These are phyloP conservation scores for Tinospora cordifolia DNA, from an alignment of 164 flowering plant genomes.

Conservation along the genomic window DNA sequence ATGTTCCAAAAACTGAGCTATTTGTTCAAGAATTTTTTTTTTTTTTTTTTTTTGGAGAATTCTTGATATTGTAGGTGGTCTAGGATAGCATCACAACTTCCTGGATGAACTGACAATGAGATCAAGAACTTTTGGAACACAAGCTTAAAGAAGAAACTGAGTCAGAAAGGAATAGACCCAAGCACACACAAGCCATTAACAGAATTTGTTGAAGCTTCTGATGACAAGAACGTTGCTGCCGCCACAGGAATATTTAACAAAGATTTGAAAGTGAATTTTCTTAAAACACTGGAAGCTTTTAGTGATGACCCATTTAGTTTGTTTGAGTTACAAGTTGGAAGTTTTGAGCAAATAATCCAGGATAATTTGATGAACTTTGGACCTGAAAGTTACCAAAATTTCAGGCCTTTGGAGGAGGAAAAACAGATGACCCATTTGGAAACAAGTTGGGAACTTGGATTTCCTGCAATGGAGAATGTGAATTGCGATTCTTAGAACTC, in stretches of 20 bases:
- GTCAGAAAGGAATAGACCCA: constrained; percentile 79
- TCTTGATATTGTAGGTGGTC: constrained; percentile 63
- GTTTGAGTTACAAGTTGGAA: neutral
- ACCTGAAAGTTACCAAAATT: neutral
- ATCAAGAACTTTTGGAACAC: constrained; percentile 92
- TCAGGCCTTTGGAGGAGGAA: neutral
- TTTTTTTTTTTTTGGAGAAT: too few species aligned
- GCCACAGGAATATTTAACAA: too few species aligned
- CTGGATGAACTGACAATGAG: constrained; percentile 94
- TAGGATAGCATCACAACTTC: constrained; percentile 76
- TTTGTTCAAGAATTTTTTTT: too few species aligned
- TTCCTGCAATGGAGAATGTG: neutral
- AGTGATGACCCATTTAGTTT: neutral
- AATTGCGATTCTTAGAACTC: neutral
- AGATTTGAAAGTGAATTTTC: neutral
- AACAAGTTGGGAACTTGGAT: neutral
- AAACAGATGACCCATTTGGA: neutral
- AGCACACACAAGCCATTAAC: constrained; percentile 59
- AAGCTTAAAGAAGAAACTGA: constrained; percentile 69
- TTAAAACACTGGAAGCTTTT: neutral
- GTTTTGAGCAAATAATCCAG: neutral
- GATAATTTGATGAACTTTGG: neutral
- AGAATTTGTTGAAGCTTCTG: neutral
- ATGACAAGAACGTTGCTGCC: neutral
- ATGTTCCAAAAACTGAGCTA: too few species aligned